A percentile compares a stretch with the other conserved stretches of the same genome.
Conservation (phyloP, 2,329 filamentous ascomycete genomes). For the Daldinia sp. region DNA sequence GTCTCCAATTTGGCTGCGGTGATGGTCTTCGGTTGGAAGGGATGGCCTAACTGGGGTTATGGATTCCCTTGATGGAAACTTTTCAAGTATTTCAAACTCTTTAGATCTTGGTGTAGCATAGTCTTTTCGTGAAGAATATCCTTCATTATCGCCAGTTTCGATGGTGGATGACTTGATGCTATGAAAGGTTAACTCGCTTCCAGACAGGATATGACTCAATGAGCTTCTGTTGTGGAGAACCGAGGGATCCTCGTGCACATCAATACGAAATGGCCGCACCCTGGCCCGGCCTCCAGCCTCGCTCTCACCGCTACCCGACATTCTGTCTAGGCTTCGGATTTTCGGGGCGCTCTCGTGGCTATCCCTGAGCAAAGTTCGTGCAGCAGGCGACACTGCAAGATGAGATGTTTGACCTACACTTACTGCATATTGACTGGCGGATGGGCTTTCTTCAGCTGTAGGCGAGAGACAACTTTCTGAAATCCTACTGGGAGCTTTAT, state of each 20-base stretch:
- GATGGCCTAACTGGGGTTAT: constrained; percentile 18
- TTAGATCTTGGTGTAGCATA: background rate
- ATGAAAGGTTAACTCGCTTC: constrained; percentile 30
- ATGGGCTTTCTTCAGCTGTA: constrained; percentile 49
- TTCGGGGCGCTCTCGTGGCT: constrained; percentile 1
- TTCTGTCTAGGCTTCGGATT: background rate
- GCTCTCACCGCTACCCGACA: constrained; percentile 2
- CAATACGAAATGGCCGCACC: background rate
- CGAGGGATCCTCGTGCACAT: constrained; percentile 11
- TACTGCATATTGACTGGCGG: constrained; percentile 7
- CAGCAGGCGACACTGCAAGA: constrained; percentile 1
- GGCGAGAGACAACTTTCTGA: constrained; percentile 47
- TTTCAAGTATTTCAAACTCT: background rate
- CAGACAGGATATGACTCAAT: constrained; percentile 10
- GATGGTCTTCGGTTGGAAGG: constrained; percentile 8
- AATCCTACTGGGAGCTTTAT: constrained; percentile 25
- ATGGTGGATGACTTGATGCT: constrained; percentile 20
- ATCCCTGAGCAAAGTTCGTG: constrained; percentile 11
- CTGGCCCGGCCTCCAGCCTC: constrained; percentile 1
- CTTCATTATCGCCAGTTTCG: constrained; percentile 3
- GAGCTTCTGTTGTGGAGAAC: constrained; percentile 12
- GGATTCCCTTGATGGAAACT: background rate
- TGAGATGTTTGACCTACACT: background rate
- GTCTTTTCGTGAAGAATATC: constrained; percentile 3
- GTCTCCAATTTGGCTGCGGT: constrained; percentile 9